Percentiles rank a stretch among this genome's conserved stretches.
phyloP scores from a whole-genome alignment of 2,329 filamentous ascomycete species.

The Aspergillus luchuensis region DNA sequence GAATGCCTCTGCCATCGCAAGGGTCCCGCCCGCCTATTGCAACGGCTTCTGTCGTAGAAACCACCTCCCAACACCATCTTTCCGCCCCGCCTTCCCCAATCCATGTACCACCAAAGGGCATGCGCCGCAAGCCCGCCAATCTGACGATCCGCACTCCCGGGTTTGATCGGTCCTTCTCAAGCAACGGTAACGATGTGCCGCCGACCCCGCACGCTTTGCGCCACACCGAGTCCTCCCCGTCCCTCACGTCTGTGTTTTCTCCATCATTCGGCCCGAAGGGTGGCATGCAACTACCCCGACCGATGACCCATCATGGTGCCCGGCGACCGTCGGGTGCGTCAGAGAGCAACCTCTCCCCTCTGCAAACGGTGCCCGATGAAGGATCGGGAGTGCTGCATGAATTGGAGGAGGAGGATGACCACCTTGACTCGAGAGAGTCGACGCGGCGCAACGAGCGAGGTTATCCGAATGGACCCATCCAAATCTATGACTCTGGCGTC shows the following conservation, averaged over 20 bases:
- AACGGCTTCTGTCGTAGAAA: conserved; percentile 52
- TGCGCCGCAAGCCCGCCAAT: conserved; percentile 60
- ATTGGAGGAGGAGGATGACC: conserved; percentile 54
- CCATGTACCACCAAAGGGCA: conserved; percentile 56
- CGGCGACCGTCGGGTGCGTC: conserved; percentile 31
- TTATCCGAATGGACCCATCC: conserved; percentile 65
- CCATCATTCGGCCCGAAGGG: conserved; percentile 51
- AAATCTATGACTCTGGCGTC: conserved; percentile 63
- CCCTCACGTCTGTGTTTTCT: conserved; percentile 57
- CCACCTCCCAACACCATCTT: conserved; percentile 38
- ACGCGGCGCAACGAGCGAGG: conserved; percentile 63
- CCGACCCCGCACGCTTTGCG: conserved; percentile 60
- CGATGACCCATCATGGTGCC: conserved; percentile 35
- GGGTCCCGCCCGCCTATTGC: conserved; percentile 50
- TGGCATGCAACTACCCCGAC: conserved; percentile 54
- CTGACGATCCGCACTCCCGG: conserved; percentile 61
- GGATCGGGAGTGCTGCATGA: conserved; percentile 44
- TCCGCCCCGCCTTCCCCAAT: conserved; percentile 60
- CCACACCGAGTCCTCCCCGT: conserved; percentile 65
- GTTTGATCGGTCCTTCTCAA: conserved; percentile 53
- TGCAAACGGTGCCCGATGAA: conserved; percentile 32
- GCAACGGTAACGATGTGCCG: conserved; percentile 52
- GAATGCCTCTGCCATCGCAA: conserved; percentile 54
- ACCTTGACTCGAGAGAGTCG: conserved; percentile 55
- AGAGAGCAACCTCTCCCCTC: conserved; percentile 33